Percentiles rank a stretch among this genome's conserved stretches.
phyloP scores from a whole-genome alignment of 2,329 filamentous ascomycete genomes.

The Pseudogymnoascus sp. region DNA sequence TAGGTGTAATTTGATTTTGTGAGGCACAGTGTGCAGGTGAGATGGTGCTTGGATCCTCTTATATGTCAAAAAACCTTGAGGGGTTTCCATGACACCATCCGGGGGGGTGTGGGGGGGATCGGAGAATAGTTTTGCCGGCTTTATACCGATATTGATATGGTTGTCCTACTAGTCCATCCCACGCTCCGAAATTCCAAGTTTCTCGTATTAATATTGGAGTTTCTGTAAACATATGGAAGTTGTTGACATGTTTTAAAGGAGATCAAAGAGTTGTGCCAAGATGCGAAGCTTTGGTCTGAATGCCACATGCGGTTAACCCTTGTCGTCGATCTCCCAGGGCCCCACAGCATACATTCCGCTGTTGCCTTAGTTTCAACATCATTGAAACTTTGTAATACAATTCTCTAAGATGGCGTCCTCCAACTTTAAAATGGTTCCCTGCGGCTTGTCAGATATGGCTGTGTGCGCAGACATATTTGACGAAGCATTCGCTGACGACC shows the following conservation, averaged over 20 bases:
- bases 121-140: not conserved
- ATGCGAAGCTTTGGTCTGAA: not conserved
- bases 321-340: not conserved
- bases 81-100: not conserved
- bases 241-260: not conserved
- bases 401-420: not conserved
- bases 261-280: not conserved
- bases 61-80: not conserved
- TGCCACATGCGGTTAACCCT: not conserved
- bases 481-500: not conserved
- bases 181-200: not conserved
- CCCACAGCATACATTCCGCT: not conserved
- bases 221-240: not conserved
- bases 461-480: constrained; percentile 6
- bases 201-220: not conserved
- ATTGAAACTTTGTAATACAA: not conserved
- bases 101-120: not conserved
- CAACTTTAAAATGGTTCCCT: not conserved
- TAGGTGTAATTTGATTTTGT: not conserved
- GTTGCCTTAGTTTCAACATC: not conserved
- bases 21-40: not conserved
- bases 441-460: not conserved
- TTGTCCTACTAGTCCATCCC: not conserved
- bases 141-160: not conserved
- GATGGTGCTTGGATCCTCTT: not conserved